Percentiles rank a stretch among this genome's conserved stretches.
phyloP scores from a whole-genome alignment of 805 yeast species.

The Cyberlindnera americana region DNA sequence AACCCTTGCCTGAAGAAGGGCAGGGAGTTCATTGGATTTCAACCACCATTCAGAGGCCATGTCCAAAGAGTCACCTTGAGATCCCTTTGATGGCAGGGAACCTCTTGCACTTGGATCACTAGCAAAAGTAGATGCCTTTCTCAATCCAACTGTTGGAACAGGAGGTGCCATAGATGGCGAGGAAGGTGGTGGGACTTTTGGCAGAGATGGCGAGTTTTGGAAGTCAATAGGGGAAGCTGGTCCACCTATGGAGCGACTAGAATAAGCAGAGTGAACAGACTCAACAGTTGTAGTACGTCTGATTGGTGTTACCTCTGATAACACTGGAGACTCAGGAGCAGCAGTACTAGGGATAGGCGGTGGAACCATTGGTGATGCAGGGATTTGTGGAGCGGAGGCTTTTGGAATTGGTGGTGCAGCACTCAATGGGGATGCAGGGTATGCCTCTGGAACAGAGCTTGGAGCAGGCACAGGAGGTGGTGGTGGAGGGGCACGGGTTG shows the following conservation, averaged over 20 bases:
- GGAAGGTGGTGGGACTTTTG: constrained; percentile 7
- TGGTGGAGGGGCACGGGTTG: constrained; percentile 3
- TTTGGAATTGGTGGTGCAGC: constrained; percentile 7
- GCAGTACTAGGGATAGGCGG: constrained; percentile 12
- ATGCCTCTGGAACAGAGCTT: neutral
- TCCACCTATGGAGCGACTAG: constrained; percentile 3
- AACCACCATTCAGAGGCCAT: constrained; percentile 65
- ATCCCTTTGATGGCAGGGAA: constrained; percentile 6
- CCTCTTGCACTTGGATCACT: constrained; percentile 4
- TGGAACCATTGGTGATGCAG: constrained; percentile 3
- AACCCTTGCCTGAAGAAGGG: constrained; percentile 36
- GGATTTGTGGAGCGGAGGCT: constrained; percentile 23
- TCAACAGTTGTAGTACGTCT: constrained; percentile 8
- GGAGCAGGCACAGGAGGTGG: constrained; percentile 4
- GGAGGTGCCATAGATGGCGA: constrained; percentile 6
- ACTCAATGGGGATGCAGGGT: neutral
- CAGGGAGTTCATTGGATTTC: constrained; percentile 50
- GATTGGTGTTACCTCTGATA: constrained; percentile 8
- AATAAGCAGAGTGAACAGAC: constrained; percentile 6
- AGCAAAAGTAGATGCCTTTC: constrained; percentile 20
- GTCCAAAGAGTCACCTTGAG: constrained; percentile 29
- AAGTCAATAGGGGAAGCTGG: constrained; percentile 9
- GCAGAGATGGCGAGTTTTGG: constrained; percentile 8
- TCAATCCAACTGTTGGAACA: constrained; percentile 10
- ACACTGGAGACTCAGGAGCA: constrained; percentile 8